Evolutionary conservation across 2,329 filamentous ascomycete species (phyloP), one percentile per base, ranked within the genome.

Genomic region (Pseudogymnoascus sp.): DNA sequence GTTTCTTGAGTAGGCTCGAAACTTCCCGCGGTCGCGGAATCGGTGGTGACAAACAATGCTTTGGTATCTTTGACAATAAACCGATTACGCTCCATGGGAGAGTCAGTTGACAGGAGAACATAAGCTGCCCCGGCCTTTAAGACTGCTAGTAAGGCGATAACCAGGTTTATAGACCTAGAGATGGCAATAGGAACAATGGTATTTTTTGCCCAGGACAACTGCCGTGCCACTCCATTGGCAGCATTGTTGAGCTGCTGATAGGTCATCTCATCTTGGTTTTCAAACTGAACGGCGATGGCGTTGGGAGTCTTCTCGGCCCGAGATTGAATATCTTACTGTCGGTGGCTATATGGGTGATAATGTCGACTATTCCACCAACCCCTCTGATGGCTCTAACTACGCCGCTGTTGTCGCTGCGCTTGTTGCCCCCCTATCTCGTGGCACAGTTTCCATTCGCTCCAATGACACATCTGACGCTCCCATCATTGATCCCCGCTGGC

Each of bases 401-500:
- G 71, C 66, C 1, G 67, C 70, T 1, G 61, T 76, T 1, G 57
- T 66, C 1, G 69, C 65, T 1, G 72, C 71, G 0, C 67, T 81
- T 0, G 69, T 76, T 1, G 71, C 76, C 0, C 75, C 77, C 3
- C 62, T 73, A 0, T 79, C 77, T 0, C 74, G 75, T 0, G 79
- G 79, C 4, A 78, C 70, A 50, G 68, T 81, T 1, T 76, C 73
- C 0, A 71, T 81, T n/a, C 58, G 59, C 0, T 75, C 73, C 0
- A 59, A 67, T n/a, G 68, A 73, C 12, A 73, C 69, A 0, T 63
- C 66, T 0, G 72, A 75, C 18, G 66, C 68, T 1, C 79, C 80
- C 0, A 8, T 50, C 4, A 65, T 76, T 11, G 71, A 80, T 63
- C 75, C 77, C 1, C 77, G 77, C 64, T 82, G 75, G 72, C 69